These are phyloP conservation scores for Pachysolen tannophilus DNA, from an alignment of 805 yeast species.

Conservation along the genomic window DNA sequence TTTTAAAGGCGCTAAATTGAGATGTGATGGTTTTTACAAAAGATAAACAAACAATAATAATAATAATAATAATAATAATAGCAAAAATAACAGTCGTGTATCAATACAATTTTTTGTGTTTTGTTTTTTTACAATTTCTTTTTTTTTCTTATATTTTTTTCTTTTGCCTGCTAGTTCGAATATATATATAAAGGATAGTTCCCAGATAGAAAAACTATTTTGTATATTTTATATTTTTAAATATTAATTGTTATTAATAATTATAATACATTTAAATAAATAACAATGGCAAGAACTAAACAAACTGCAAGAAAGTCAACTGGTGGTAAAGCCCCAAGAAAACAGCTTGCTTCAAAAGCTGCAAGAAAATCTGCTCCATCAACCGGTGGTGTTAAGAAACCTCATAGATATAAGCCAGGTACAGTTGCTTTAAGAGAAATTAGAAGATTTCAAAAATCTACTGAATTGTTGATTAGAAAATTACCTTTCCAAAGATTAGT, in stretches of 20 bases:
- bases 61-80: too few relatives aligned
- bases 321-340: constrained; percentile 96
- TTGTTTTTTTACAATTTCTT: too few relatives aligned
- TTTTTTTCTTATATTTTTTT: too few relatives aligned
- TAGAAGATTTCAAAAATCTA: constrained; percentile 94
- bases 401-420: constrained; percentile 97
- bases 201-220: constrained; percentile 5
- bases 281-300: constrained; percentile 87
- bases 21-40: too few relatives aligned
- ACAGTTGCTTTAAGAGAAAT: constrained; percentile 95
- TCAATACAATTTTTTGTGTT: too few relatives aligned
- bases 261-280: constrained; percentile 14
- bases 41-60: too few relatives aligned
- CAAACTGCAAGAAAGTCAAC: constrained; percentile 94
- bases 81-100: too few relatives aligned
- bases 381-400: constrained; percentile 89
- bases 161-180: too few relatives aligned
- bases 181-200: constrained; percentile 2
- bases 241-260: constrained; percentile 6
- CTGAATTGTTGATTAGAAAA: constrained; percentile 91
- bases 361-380: constrained; percentile 92
- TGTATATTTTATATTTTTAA: constrained; percentile 1
- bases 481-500: constrained; percentile 97
- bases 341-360: constrained; percentile 85
- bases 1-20: too few relatives aligned